phyloP scores from a whole-genome alignment of 176 grass and related monocot genomes.

The Puccinellia tenuiflora region DNA sequence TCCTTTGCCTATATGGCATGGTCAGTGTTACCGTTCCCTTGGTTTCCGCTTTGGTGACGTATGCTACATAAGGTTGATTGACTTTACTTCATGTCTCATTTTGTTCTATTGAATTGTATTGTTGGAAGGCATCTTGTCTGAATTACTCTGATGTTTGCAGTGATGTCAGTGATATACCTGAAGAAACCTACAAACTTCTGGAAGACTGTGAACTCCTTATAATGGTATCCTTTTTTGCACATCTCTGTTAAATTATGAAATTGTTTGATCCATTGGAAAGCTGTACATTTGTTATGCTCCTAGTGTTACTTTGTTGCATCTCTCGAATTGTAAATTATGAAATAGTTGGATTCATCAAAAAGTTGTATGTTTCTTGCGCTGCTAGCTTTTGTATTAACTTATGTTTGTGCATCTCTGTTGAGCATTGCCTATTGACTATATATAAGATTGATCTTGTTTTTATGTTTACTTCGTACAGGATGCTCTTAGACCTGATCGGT shows the following conservation, averaged over 20 bases:
- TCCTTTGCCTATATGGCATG: slow-evolving; percentile 96
- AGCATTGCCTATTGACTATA: neutral
- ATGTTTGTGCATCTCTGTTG: neutral
- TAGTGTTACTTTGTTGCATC: neutral
- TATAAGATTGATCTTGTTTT: slow-evolving; percentile 6
- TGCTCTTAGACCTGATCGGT: slow-evolving; percentile 88
- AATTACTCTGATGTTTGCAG: slow-evolving; percentile 44
- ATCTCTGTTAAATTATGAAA: slow-evolving; percentile 14
- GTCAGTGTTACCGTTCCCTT: slow-evolving; percentile 79
- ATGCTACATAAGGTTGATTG: slow-evolving; percentile 82
- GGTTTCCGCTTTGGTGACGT: slow-evolving; percentile 89
- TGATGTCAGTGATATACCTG: slow-evolving; percentile 95
- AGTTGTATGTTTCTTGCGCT: neutral
- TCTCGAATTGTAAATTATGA: slow-evolving; percentile 1
- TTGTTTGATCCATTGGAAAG: slow-evolving; percentile 13
- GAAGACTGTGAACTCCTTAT: slow-evolving; percentile 87
- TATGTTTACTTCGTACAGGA: slow-evolving; percentile 47
- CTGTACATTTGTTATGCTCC: neutral
- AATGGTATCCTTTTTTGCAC: slow-evolving; percentile 52
- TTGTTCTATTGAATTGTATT: neutral
- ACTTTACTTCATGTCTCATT: neutral
- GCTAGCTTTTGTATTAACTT: slow-evolving; percentile 24
- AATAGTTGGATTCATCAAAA: slow-evolving; percentile 8
- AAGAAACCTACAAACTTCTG: slow-evolving; percentile 86
- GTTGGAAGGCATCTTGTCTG: slow-evolving; percentile 6